phyloP scores from a whole-genome alignment of 1,139 yeast genomes.

The Magnusiomyces suaveolens region DNA sequence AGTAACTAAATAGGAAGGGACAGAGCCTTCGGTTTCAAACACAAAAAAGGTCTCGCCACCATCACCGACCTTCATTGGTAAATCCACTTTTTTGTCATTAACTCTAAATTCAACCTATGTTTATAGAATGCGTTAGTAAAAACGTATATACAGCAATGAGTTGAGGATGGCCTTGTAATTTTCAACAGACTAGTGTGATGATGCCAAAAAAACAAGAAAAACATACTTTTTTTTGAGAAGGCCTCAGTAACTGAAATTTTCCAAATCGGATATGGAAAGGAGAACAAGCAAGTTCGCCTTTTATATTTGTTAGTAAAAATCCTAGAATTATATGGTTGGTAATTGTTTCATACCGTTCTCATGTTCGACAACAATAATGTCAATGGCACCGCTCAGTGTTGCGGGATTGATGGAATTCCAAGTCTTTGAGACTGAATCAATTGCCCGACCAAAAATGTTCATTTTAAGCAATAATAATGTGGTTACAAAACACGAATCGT shows the following conservation, averaged over 20 bases:
- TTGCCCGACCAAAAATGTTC: constrained; percentile 96
- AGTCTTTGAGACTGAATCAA: constrained; percentile 88
- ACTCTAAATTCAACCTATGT: constrained; percentile 63
- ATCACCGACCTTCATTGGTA: constrained; percentile 94
- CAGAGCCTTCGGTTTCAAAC: constrained; percentile 67
- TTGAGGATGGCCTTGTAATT: no score
- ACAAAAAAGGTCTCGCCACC: constrained; percentile 98
- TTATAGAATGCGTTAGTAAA: background rate
- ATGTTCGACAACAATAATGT: constrained; percentile 91
- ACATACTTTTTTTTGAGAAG: constrained; percentile 71
- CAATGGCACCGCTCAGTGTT: constrained; percentile 93
- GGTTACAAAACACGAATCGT: background rate
- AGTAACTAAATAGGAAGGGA: constrained; percentile 72
- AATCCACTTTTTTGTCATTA: constrained; percentile 68
- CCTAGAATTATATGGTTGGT: no score
- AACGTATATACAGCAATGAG: background rate
- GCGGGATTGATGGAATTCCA: constrained; percentile 97
- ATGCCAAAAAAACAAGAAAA: background rate
- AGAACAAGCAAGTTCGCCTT: constrained; percentile 71
- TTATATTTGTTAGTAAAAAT: background rate
- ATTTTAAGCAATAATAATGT: constrained; percentile 30
- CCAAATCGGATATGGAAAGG: constrained; percentile 98
- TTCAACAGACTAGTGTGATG: no score
- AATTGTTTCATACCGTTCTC: no score
- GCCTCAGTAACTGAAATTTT: constrained; percentile 80